A percentile compares a stretch with the other conserved stretches of the same genome.
Evolutionary conservation across 768 basidiomycete genomes (phyloP).

Genomic region (Mrakia gelida): DNA sequence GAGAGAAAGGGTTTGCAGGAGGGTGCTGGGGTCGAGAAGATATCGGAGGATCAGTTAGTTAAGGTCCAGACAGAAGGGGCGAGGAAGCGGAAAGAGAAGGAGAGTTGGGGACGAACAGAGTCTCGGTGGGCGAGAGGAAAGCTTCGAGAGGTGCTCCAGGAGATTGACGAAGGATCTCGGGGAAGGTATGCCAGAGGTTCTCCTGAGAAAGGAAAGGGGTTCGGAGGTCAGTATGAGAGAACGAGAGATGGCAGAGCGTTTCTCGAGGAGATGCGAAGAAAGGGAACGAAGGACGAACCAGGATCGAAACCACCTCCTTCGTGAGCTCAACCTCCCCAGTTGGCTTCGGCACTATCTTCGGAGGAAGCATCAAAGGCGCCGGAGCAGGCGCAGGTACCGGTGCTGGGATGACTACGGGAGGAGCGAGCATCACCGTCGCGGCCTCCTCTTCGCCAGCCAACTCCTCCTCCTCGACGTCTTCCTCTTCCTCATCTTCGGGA

Average conservation of each 20-base stretch:
- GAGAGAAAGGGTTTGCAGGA: background rate
- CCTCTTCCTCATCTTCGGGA: background rate
- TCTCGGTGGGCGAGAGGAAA: background rate
- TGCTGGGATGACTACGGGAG: conserved; percentile 3
- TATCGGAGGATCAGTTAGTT: too few relatives aligned
- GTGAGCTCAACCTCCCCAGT: background rate
- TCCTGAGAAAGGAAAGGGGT: background rate
- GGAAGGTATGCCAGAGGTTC: conserved; percentile 23
- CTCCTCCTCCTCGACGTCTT: background rate
- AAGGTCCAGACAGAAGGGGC: too few relatives aligned
- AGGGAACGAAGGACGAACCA: background rate
- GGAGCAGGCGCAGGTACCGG: background rate
- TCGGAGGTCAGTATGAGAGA: too few relatives aligned
- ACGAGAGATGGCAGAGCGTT: background rate
- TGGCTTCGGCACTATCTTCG: background rate
- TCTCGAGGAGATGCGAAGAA: background rate
- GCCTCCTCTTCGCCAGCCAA: background rate
- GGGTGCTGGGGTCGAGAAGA: background rate
- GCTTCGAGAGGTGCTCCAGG: conserved; percentile 20
- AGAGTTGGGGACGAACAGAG: background rate
- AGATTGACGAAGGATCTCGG: conserved; percentile 26
- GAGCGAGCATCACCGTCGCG: conserved; percentile 19
- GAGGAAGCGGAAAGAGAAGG: background rate
- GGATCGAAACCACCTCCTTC: background rate
- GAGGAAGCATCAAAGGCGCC: background rate